Evolutionary conservation across 139 green algal species (phyloP).

Genomic region (Asterochloris erici): DNA sequence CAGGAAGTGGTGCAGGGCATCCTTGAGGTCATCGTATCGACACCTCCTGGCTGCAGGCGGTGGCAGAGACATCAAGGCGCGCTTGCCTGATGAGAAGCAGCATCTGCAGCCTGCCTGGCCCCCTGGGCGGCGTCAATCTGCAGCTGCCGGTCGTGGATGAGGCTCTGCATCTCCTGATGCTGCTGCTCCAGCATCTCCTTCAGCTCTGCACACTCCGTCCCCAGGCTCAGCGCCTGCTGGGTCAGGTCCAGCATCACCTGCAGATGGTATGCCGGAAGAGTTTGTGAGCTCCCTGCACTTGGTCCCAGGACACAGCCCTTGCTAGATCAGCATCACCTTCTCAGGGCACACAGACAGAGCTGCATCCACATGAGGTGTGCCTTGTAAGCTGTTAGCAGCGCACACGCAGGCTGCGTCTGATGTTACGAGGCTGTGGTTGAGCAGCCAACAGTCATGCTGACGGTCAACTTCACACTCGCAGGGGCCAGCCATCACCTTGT

Average conservation of each 20-base stretch:
- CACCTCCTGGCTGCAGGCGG: background rate
- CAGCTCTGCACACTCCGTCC: constrained; percentile 2
- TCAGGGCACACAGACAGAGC: background rate
- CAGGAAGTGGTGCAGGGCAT: background rate
- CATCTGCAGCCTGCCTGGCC: background rate
- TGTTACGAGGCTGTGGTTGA: background rate
- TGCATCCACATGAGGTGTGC: background rate
- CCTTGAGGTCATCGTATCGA: background rate
- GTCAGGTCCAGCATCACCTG: constrained; percentile 22
- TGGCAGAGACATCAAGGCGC: background rate
- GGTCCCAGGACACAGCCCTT: background rate
- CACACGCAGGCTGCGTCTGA: background rate
- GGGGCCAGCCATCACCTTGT: constrained; percentile 2
- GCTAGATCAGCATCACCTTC: background rate
- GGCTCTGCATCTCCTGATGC: constrained; percentile 2
- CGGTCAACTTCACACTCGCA: background rate
- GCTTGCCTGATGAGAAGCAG: constrained; percentile 4
- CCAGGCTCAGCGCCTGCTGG: constrained; percentile 10
- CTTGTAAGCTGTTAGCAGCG: background rate
- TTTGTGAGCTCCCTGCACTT: background rate
- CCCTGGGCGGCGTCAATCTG: background rate
- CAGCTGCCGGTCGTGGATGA: background rate
- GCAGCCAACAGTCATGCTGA: background rate
- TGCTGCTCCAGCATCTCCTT: constrained; percentile 3
- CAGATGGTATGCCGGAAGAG: background rate